A percentile compares a stretch with the other conserved stretches of the same genome.
Evolutionary conservation across 768 basidiomycete genomes (phyloP).

Genomic region (Tulasnella sp.): DNA sequence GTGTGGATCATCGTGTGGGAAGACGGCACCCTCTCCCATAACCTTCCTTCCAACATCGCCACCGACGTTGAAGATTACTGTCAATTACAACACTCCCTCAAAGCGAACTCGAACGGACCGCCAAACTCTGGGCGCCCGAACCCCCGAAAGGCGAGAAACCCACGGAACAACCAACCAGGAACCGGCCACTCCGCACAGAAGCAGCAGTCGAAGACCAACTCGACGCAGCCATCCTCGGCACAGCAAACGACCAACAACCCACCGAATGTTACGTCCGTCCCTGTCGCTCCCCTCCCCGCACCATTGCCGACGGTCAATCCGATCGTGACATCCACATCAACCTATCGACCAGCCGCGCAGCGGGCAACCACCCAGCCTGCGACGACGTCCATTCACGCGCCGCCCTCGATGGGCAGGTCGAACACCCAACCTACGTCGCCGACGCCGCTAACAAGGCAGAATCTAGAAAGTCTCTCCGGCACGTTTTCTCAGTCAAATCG

Average conservation of each 20-base stretch:
- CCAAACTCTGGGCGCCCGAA: background rate
- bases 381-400: background rate
- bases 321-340: background rate
- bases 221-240: background rate
- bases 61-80: background rate
- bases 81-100: conserved; percentile 3
- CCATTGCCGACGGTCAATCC: background rate
- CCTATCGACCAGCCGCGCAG: background rate
- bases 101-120: background rate
- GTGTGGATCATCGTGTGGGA: conserved; percentile 14
- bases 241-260: too few species aligned
- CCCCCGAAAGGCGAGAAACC: background rate
- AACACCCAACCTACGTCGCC: background rate
- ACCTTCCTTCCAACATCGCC: conserved; percentile 2
- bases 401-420: background rate
- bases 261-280: too few species aligned
- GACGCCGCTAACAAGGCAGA: background rate
- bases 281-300: too few species aligned
- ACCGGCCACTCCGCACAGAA: too few species aligned
- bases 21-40: background rate
- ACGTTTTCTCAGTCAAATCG: background rate
- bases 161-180: background rate
- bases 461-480: background rate
- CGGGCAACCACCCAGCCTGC: background rate
- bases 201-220: too few species aligned